These are phyloP conservation scores for Paracoccidioides lutzii DNA, from an alignment of 2,329 filamentous ascomycete genomes.

Conservation along the genomic window DNA sequence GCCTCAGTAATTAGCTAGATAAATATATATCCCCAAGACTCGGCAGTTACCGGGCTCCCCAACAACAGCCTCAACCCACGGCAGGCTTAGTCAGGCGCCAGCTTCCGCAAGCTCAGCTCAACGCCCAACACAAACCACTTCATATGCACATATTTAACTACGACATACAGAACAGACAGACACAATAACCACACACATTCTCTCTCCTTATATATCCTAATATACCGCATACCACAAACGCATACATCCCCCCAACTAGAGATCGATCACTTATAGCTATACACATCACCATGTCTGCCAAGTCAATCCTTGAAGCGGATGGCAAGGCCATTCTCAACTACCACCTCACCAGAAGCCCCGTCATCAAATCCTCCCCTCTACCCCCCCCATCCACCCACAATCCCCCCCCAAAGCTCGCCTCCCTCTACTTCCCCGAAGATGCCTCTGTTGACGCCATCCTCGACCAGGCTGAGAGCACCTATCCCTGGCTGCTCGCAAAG, in stretches of 20 bases:
- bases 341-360: slow-evolving; percentile 91
- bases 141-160: no score
- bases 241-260: slow-evolving; percentile 4
- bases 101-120: no score
- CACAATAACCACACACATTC: no score
- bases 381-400: slow-evolving; percentile 78
- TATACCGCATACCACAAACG: neutral
- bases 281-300: slow-evolving; percentile 63
- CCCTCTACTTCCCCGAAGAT: slow-evolving; percentile 85
- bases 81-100: no score
- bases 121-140: no score
- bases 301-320: slow-evolving; percentile 96
- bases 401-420: slow-evolving; percentile 76
- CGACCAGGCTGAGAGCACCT: slow-evolving; percentile 89
- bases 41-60: no score
- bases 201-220: no score
- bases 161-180: no score
- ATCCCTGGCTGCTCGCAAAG: slow-evolving; percentile 79
- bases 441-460: slow-evolving; percentile 70
- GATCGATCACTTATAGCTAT: no score
- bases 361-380: slow-evolving; percentile 96
- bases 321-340: slow-evolving; percentile 99
- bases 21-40: no score
- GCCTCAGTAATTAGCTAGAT: no score
- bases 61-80: no score